These are phyloP conservation scores for Durotheca rogersii DNA, from an alignment of 495 filamentous ascomycete species.

Conservation along the genomic window DNA sequence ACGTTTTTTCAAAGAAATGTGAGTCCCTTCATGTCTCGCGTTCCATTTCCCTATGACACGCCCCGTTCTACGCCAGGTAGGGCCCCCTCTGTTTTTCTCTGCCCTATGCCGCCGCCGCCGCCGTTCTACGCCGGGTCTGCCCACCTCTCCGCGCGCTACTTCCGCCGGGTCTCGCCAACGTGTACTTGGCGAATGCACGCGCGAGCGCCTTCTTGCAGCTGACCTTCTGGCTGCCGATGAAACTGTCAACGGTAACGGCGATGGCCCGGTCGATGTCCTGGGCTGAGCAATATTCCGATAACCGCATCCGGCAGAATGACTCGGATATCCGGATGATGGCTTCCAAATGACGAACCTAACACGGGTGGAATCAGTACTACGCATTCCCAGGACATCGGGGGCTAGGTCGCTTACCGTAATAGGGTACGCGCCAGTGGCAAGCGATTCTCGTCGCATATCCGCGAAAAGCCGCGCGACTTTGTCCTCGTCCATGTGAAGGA, in stretches of 20 bases:
- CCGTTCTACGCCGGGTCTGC: conserved; percentile 24
- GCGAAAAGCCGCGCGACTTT: conserved; percentile 93
- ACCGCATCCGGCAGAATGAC: conserved; percentile 91
- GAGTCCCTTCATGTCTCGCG: not conserved
- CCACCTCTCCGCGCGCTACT: conserved; percentile 11
- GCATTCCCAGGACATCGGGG: not conserved
- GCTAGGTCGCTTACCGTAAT: conserved; percentile 75
- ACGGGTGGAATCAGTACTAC: conserved; percentile 26
- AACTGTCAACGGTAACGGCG: conserved; percentile 92
- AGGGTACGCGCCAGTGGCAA: conserved; percentile 94
- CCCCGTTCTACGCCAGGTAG: conserved; percentile 3
- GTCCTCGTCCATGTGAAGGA: conserved; percentile 98
- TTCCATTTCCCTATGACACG: not conserved
- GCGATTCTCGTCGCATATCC: conserved; percentile 89
- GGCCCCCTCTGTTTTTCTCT: too few species aligned
- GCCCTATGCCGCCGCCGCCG: conserved; percentile 19
- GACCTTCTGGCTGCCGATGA: conserved; percentile 95
- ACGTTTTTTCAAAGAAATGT: too few species aligned
- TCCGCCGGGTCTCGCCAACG: conserved; percentile 49
- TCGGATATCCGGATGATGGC: conserved; percentile 94
- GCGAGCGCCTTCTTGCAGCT: conserved; percentile 97
- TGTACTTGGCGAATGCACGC: conserved; percentile 96
- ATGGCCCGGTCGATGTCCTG: conserved; percentile 96
- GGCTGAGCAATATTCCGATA: conserved; percentile 86
- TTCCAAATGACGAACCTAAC: conserved; percentile 91